Evolutionary conservation across 768 basidiomycete species (phyloP), one percentile per base, ranked within the genome.

Genomic region (Boletus coccyginus): DNA sequence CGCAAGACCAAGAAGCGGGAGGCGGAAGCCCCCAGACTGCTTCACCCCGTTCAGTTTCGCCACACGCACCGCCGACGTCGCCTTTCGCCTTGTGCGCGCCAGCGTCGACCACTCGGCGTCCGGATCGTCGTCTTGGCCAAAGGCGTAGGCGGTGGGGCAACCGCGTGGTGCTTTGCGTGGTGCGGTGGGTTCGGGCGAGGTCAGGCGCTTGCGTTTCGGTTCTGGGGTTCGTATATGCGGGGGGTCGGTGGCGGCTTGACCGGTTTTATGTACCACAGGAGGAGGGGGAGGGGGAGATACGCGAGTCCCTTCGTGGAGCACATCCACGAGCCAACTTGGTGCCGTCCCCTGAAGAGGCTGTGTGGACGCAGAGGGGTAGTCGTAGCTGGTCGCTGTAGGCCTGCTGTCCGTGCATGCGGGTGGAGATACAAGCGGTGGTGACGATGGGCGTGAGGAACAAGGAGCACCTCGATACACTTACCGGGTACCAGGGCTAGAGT

Each of bases 11-110:
- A 40, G 47, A 2, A 60, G 39, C 10, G 70, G 68, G 8, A 69
- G 64, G 52, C 53, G 60, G 27, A 70, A 70, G 2, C 19, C 9
- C 8, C 63, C 68, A 12, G 70, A 70, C 1, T 50, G 68, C 40
- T 9, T 56, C 27, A 53, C n/a, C 21, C 59, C 53, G 8, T 32
- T 17, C 0, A 52, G 21, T n/a, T 44, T 55, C 7, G 11, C n/a
- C n/a, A 8, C 50, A 1, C 32, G 46, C 21, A 21, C 57, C 32
- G 38, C 39, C 7, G 32, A 33, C 10, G 17, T 13, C 17, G 27
- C 46, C 67, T 40, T 61, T 21, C 46, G 47, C 27, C 19, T 50
- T 9, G 42, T 39, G 11, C 32, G 43, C 19, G 42, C 35, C 27
- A 56, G 24, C 19, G 65, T 66, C 44, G 65, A 66, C 65, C 65